Conservation (phyloP, 176 grass and related monocot genomes). For the Rhynchospora pubera region DNA sequence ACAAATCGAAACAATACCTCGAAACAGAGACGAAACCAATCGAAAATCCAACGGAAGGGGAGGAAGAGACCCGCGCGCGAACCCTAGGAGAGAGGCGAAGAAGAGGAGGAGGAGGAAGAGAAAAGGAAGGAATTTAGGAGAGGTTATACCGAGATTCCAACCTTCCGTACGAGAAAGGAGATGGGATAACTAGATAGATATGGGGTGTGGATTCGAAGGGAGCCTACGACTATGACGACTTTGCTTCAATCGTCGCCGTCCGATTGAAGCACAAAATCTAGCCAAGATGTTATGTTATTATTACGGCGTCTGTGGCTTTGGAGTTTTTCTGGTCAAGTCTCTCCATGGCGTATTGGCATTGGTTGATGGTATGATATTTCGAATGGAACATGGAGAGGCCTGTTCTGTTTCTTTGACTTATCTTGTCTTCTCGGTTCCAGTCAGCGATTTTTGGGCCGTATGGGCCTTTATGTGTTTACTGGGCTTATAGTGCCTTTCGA, state of each 20-base stretch:
- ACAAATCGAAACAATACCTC: constrained; percentile 6
- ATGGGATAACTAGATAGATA: not conserved
- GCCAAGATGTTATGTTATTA: not conserved
- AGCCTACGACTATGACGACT: not conserved
- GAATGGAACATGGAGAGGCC: not conserved
- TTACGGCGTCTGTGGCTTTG: not conserved
- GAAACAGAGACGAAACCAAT: constrained; percentile 1
- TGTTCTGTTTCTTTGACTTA: not conserved
- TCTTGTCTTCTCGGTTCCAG: not conserved
- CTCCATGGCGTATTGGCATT: not conserved
- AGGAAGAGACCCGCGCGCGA: not conserved
- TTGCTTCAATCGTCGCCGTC: constrained; percentile 1
- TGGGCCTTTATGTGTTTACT: not conserved
- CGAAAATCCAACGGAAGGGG: not conserved
- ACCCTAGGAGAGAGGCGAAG: not conserved
- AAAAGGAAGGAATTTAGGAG: not conserved
- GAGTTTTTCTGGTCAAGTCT: not conserved
- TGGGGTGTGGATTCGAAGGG: constrained; percentile 1
- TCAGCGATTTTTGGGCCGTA: not conserved
- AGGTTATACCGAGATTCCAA: constrained; percentile 15
- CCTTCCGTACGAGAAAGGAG: not conserved
- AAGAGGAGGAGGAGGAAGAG: not conserved
- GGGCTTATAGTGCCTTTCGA: not conserved
- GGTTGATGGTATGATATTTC: not conserved
- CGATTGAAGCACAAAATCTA: not conserved